These are phyloP conservation scores for Colletotrichum tofieldiae DNA, from an alignment of 2,329 filamentous ascomycete species.

Conservation along the genomic window DNA sequence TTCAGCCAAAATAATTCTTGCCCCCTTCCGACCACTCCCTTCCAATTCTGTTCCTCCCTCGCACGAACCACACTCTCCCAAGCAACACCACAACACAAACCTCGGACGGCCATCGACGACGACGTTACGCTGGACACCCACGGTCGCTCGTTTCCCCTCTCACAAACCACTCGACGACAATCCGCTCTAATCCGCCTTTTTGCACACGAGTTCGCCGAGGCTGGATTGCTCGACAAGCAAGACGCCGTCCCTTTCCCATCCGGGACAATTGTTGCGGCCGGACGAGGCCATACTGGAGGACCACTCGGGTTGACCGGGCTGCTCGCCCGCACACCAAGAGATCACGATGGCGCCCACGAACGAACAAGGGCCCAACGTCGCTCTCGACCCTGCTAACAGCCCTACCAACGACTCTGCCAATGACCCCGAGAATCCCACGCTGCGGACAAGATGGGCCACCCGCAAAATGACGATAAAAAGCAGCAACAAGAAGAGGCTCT, in stretches of 20 bases:
- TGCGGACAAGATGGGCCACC: constrained; percentile 96
- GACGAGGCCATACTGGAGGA: constrained; percentile 58
- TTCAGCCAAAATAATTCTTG: constrained; percentile 44
- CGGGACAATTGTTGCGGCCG: constrained; percentile 46
- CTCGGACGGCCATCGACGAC: constrained; percentile 37
- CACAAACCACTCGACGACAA: constrained; percentile 17
- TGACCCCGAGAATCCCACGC: constrained; percentile 61
- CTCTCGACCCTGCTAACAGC: constrained; percentile 11
- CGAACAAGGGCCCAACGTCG: constrained; percentile 31
- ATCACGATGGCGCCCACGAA: constrained; percentile 47
- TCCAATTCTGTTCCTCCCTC: constrained; percentile 40
- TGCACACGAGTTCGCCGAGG: constrained; percentile 9
- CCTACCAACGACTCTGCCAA: constrained; percentile 12
- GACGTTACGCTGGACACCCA: constrained; percentile 38
- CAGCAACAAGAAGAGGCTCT: constrained; percentile 84
- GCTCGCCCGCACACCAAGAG: constrained; percentile 45
- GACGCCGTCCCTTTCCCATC: constrained; percentile 23
- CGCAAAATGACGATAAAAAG: constrained; percentile 84
- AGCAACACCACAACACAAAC: constrained; percentile 39
- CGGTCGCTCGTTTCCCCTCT: constrained; percentile 37
- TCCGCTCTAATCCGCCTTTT: not conserved
- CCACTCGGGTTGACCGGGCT: constrained; percentile 58
- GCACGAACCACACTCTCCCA: constrained; percentile 40
- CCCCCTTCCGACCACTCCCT: constrained; percentile 44
- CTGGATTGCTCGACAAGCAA: constrained; percentile 22